Conservation (phyloP, 495 filamentous ascomycete genomes). For the Penicillium bovifimosum region DNA sequence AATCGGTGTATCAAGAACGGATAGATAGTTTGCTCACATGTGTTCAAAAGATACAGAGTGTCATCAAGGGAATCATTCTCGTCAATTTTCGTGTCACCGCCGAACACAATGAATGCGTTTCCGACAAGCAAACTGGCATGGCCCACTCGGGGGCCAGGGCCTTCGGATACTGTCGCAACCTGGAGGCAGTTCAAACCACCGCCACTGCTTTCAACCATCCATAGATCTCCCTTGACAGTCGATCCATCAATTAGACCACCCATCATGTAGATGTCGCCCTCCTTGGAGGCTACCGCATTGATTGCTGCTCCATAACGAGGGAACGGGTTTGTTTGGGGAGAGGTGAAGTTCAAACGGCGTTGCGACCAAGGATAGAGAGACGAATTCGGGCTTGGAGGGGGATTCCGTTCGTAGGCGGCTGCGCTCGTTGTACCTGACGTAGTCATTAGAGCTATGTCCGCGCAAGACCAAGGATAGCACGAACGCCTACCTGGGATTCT, state of each 20-base stretch:
- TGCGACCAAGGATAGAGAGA: constrained; percentile 96
- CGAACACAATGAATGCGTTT: constrained; percentile 99
- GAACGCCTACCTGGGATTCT: constrained; percentile 43
- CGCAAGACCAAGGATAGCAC: background rate
- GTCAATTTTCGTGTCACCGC: constrained; percentile 95
- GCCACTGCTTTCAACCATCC: constrained; percentile 88
- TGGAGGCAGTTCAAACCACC: constrained; percentile 87
- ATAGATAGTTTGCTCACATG: constrained; percentile 58
- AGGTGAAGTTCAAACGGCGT: constrained; percentile 76
- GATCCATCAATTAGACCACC: constrained; percentile 90
- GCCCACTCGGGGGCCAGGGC: constrained; percentile 91
- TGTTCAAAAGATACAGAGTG: constrained; percentile 94
- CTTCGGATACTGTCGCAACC: constrained; percentile 84
- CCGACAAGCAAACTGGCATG: constrained; percentile 93
- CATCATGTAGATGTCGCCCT: constrained; percentile 98
- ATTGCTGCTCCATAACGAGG: constrained; percentile 96
- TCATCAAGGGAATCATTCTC: constrained; percentile 88
- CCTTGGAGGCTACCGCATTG: constrained; percentile 87
- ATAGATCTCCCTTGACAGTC: constrained; percentile 93
- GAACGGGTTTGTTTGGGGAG: constrained; percentile 80
- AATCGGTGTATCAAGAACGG: constrained; percentile 3
- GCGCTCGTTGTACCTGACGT: constrained; percentile 30
- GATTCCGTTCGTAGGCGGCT: constrained; percentile 30
- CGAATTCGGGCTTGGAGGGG: constrained; percentile 42
- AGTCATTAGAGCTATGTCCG: background rate